Percentiles rank a stretch among this genome's conserved stretches.
Conservation (phyloP, 345 rosid genomes). For the Eucalyptus sideroxylon region DNA sequence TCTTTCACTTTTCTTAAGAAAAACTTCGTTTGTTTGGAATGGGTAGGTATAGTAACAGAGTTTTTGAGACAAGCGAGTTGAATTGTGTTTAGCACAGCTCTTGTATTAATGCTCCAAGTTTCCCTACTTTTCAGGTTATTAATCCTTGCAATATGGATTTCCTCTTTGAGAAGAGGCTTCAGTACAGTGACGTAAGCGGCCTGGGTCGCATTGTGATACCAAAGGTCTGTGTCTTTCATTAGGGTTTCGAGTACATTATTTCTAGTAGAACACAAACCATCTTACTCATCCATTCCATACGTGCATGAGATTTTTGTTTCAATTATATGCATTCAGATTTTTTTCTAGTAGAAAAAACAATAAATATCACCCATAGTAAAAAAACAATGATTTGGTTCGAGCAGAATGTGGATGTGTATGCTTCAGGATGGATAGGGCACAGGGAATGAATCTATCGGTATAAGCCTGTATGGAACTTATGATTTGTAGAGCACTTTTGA, state of each 20-base stretch:
- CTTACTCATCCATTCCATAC: not conserved
- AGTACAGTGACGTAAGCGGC: not conserved
- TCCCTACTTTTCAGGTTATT: not conserved
- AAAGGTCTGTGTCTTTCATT: not conserved
- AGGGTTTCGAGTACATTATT: not conserved
- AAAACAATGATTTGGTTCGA: not conserved
- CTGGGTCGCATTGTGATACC: not conserved
- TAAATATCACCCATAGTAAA: not conserved
- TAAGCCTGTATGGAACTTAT: not conserved
- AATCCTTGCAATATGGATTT: not conserved
- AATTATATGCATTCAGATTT: not conserved
- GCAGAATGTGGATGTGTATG: not conserved
- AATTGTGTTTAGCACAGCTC: not conserved
- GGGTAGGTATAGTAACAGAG: not conserved
- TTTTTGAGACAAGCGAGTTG: not conserved
- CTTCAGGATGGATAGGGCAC: not conserved
- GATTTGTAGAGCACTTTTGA: not conserved
- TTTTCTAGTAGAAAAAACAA: not conserved
- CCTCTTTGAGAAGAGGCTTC: not conserved
- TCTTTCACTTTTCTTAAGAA: not conserved
- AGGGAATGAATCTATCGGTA: not conserved
- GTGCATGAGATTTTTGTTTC: not conserved
- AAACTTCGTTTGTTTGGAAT: not conserved
- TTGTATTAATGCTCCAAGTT: not conserved
- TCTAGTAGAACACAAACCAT: not conserved